Conservation (phyloP, 148 eudicot genomes). For the Dianthus caryophyllus region DNA sequence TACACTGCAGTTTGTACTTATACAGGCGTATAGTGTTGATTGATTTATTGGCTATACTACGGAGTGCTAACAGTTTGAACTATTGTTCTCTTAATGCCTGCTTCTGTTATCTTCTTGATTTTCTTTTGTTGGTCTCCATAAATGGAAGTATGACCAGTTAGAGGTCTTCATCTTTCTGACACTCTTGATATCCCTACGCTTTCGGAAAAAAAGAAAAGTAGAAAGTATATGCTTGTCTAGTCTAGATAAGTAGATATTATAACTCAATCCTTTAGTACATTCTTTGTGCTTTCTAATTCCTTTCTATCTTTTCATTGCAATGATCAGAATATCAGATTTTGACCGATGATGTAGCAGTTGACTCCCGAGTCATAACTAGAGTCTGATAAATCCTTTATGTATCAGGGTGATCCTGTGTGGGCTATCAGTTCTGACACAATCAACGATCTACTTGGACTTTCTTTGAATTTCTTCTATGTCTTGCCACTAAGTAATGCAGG, state of each 20-base stretch:
- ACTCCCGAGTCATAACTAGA: constrained; percentile 3
- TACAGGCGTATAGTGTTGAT: not conserved
- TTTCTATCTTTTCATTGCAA: not conserved
- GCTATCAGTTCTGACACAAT: constrained; percentile 88
- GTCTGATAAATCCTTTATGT: constrained; percentile 1
- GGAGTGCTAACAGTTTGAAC: not conserved
- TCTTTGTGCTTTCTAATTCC: not conserved
- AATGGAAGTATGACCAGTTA: not conserved
- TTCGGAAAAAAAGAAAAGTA: not conserved
- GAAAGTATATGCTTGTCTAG: not conserved
- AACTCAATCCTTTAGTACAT: not conserved
- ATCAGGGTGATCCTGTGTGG: constrained; percentile 98
- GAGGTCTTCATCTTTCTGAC: not conserved
- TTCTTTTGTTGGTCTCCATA: not conserved
- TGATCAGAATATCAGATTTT: not conserved
- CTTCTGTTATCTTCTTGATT: not conserved
- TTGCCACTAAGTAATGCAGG: constrained; percentile 68
- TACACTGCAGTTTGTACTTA: not conserved
- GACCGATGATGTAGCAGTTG: not conserved
- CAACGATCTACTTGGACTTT: constrained; percentile 70
- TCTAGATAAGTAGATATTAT: too few relatives aligned
- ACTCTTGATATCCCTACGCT: not conserved
- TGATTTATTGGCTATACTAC: not conserved
- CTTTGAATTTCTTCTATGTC: constrained; percentile 88
- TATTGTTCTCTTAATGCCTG: not conserved